Percentiles rank a stretch among this genome's conserved stretches.
Conservation (phyloP, 306 rosid genomes). For the Trifolium pratense region DNA sequence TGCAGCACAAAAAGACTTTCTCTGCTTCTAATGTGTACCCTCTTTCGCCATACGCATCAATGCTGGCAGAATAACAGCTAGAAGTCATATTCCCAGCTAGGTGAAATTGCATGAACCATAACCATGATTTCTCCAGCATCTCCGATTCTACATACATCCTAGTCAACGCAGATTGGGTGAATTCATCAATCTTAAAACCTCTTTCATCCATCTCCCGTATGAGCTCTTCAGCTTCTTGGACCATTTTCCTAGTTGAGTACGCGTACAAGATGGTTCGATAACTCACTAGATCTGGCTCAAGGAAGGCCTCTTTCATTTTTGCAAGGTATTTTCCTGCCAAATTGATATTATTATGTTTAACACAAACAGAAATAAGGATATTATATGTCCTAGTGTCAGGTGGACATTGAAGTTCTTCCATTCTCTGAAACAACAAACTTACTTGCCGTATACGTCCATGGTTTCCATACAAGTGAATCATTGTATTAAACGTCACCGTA, state of each 20-base stretch:
- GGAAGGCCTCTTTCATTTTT: conserved; percentile 64
- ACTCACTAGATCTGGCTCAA: conserved; percentile 68
- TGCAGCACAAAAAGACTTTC: conserved; percentile 70
- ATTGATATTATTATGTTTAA: conserved; percentile 60
- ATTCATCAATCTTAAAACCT: conserved; percentile 73
- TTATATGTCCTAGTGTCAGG: conserved; percentile 79
- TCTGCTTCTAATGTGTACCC: conserved; percentile 75
- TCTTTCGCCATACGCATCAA: conserved; percentile 80
- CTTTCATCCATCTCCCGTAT: conserved; percentile 69
- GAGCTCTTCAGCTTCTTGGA: conserved; percentile 63
- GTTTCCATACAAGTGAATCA: conserved; percentile 83
- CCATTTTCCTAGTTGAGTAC: conserved; percentile 76
- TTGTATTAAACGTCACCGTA: conserved; percentile 76
- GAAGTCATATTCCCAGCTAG: conserved; percentile 62
- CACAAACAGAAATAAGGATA: conserved; percentile 65
- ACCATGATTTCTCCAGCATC: conserved; percentile 73
- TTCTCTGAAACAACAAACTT: conserved; percentile 58
- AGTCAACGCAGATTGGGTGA: conserved; percentile 76
- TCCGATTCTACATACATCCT: conserved; percentile 74
- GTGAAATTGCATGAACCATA: conserved; percentile 78
- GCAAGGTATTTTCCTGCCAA: conserved; percentile 62
- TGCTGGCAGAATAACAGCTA: conserved; percentile 75
- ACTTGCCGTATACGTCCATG: conserved; percentile 61
- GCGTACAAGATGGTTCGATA: conserved; percentile 75
- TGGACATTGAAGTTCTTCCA: conserved; percentile 69